Conservation (phyloP, 208 protist species). For the Endotrypanum monterogeii region DNA sequence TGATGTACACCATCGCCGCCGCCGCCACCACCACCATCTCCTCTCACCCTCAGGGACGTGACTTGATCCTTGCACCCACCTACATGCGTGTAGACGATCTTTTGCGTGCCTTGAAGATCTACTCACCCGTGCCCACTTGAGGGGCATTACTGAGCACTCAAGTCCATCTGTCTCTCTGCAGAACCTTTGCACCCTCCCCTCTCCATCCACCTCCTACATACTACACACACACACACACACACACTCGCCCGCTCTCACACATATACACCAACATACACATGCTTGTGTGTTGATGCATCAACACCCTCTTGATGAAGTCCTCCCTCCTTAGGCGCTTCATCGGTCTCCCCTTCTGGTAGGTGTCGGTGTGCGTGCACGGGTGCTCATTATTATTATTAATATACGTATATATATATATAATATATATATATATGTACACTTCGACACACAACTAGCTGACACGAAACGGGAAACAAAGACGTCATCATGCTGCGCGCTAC, state of each 20-base stretch:
- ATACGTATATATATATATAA: too few relatives aligned
- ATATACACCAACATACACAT: neutral
- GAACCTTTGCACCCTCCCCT: neutral
- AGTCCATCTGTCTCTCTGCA: too few relatives aligned
- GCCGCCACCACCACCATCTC: too few relatives aligned
- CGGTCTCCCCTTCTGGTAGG: neutral
- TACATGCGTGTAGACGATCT: too few relatives aligned
- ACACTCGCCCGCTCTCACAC: neutral
- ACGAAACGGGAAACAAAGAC: neutral
- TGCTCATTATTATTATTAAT: neutral
- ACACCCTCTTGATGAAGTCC: neutral
- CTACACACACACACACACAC: neutral
- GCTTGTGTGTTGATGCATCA: neutral
- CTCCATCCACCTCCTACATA: neutral
- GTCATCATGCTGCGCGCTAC: slow-evolving; percentile 60
- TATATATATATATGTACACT: too few relatives aligned
- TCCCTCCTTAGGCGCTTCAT: neutral
- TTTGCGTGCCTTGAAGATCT: too few relatives aligned
- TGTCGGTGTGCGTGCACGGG: neutral
- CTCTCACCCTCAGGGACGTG: too few relatives aligned
- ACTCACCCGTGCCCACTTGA: too few relatives aligned
- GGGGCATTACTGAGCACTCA: too few relatives aligned
- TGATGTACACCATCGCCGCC: too few relatives aligned
- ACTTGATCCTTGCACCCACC: too few relatives aligned
- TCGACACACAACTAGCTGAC: neutral